Evolutionary conservation across 371 early-diverging fungal genomes (phyloP).

Genomic region (Nosema muscidifuracis): DNA sequence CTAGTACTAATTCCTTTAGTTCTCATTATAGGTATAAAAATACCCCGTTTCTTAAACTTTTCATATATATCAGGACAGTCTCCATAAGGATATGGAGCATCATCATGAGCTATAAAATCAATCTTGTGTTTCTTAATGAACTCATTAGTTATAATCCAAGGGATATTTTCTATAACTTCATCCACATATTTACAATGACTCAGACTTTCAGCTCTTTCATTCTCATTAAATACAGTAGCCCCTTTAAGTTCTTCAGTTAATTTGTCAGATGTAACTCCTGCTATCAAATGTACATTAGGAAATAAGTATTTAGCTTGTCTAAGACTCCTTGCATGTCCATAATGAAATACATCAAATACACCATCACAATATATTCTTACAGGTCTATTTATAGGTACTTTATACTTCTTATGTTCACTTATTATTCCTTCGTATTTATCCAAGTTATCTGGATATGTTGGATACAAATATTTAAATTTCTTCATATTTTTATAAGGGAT

Average conservation of each 20-base stretch:
- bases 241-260: slow-evolving; percentile 78
- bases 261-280: slow-evolving; percentile 76
- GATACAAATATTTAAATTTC: slow-evolving; percentile 20
- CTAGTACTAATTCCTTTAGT: slow-evolving; percentile 86
- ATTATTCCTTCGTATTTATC: slow-evolving; percentile 19
- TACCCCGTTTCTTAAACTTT: slow-evolving; percentile 75
- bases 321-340: slow-evolving; percentile 79
- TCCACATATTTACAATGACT: slow-evolving; percentile 90
- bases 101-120: slow-evolving; percentile 94
- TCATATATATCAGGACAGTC: slow-evolving; percentile 78
- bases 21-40: slow-evolving; percentile 78
- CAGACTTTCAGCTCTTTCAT: slow-evolving; percentile 66
- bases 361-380: slow-evolving; percentile 63
- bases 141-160: slow-evolving; percentile 77
- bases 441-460: slow-evolving; percentile 29
- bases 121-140: slow-evolving; percentile 78
- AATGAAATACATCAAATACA: slow-evolving; percentile 87
- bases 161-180: slow-evolving; percentile 75
- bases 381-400: slow-evolving; percentile 43
- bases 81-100: slow-evolving; percentile 74
- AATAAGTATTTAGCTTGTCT: slow-evolving; percentile 84
- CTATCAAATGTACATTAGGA: slow-evolving; percentile 73
- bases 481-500: too few species aligned
- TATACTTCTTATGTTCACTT: slow-evolving; percentile 23
- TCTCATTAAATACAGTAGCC: slow-evolving; percentile 76